Percentiles rank a stretch among this genome's conserved stretches.
phyloP scores from a whole-genome alignment of 805 yeast species.

The Starmera pachycereana region DNA sequence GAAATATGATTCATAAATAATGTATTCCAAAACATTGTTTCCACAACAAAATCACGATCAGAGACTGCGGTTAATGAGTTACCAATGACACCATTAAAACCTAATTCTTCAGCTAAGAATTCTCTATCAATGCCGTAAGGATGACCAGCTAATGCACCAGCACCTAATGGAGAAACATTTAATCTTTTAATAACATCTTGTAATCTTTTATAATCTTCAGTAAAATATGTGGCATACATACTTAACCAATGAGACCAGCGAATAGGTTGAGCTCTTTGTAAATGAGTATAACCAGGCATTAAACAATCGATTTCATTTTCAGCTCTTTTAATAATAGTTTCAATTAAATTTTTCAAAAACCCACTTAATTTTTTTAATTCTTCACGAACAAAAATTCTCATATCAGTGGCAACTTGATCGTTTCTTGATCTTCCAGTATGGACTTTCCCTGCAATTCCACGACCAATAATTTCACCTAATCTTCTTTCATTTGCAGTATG shows the following conservation, averaged over 20 bases:
- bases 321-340: slow-evolving; percentile 64
- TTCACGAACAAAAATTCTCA: slow-evolving; percentile 89
- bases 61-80: slow-evolving; percentile 95
- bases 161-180: slow-evolving; percentile 86
- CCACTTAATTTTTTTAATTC: slow-evolving; percentile 47
- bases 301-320: slow-evolving; percentile 77
- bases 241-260: slow-evolving; percentile 98
- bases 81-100: slow-evolving; percentile 81
- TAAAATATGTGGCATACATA: slow-evolving; percentile 88
- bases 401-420: slow-evolving; percentile 98
- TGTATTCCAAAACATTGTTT: slow-evolving; percentile 91
- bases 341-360: slow-evolving; percentile 51
- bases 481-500: slow-evolving; percentile 99
- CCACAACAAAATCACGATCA: slow-evolving; percentile 96
- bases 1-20: slow-evolving; percentile 94
- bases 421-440: slow-evolving; percentile 99
- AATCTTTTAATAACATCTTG: slow-evolving; percentile 72
- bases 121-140: slow-evolving; percentile 99
- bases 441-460: slow-evolving; percentile 89
- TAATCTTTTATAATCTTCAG: slow-evolving; percentile 82
- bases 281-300: slow-evolving; percentile 99
- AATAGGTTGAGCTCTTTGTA: slow-evolving; percentile 98
- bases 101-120: slow-evolving; percentile 68
- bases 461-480: slow-evolving; percentile 92
- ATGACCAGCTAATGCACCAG: slow-evolving; percentile 98